Evolutionary conservation across 2,329 filamentous ascomycete species (phyloP).

Genomic region (Aspergillus tubingensis): DNA sequence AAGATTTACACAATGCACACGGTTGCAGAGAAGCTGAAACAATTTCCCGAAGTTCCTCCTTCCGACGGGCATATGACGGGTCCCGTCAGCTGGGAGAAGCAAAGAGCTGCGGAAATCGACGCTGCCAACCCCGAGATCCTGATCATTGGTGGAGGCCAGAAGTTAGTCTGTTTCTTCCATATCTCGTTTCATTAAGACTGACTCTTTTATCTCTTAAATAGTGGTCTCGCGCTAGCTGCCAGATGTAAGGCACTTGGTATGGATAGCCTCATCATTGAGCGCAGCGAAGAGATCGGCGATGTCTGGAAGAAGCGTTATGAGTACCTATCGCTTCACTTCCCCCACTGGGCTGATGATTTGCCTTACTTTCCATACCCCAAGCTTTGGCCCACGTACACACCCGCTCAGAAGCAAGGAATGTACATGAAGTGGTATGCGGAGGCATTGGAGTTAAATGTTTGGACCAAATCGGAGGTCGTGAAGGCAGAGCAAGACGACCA

Average conservation of each 20-base stretch:
- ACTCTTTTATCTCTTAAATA: background rate
- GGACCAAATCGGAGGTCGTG: constrained; percentile 27
- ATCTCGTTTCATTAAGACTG: background rate
- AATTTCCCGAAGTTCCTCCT: constrained; percentile 32
- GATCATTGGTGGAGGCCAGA: constrained; percentile 29
- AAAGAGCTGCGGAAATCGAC: constrained; percentile 29
- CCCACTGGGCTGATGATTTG: constrained; percentile 32
- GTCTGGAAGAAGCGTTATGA: constrained; percentile 36
- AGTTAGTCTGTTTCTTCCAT: constrained; percentile 1
- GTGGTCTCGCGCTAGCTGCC: constrained; percentile 30
- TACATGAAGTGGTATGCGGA: constrained; percentile 34
- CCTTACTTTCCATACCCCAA: constrained; percentile 36
- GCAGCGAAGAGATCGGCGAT: constrained; percentile 30
- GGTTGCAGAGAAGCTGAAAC: constrained; percentile 33
- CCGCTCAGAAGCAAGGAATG: constrained; percentile 31
- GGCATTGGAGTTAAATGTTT: constrained; percentile 29
- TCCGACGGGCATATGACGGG: constrained; percentile 40
- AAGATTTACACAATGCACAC: constrained; percentile 41
- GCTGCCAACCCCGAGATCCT: constrained; percentile 27
- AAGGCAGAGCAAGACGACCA: constrained; percentile 23
- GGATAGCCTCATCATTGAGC: constrained; percentile 34
- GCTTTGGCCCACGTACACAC: constrained; percentile 37
- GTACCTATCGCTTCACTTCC: constrained; percentile 35
- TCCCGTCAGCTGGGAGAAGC: constrained; percentile 33
- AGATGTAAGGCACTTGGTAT: constrained; percentile 29